Percentiles rank a stretch among this genome's conserved stretches.
phyloP scores from a whole-genome alignment of 1,284 basidiomycete genomes.

The Meripilus lineatus region DNA sequence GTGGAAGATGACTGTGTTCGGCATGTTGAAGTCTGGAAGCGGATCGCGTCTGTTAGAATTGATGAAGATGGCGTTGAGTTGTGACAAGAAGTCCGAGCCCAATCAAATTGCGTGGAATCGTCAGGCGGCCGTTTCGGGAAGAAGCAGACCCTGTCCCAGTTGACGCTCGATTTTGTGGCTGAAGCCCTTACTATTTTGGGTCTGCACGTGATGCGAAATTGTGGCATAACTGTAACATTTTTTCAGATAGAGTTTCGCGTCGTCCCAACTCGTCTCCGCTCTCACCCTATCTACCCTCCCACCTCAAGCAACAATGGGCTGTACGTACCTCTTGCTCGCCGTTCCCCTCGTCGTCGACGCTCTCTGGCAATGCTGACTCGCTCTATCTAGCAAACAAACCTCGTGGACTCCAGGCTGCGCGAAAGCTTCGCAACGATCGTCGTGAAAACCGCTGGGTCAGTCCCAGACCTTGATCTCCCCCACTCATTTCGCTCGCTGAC shows the following conservation, averaged over 20 bases:
- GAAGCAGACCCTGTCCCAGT: neutral
- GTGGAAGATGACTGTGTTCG: too few relatives aligned
- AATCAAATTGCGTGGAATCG: too few relatives aligned
- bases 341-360: slow-evolving; percentile 12
- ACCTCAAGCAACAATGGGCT: slow-evolving; percentile 73
- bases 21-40: too few relatives aligned
- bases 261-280: slow-evolving; percentile 22
- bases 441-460: slow-evolving; percentile 96
- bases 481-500: slow-evolving; percentile 1
- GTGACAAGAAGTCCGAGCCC: too few relatives aligned
- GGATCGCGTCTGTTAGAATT: too few relatives aligned
- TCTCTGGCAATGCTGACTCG: slow-evolving; percentile 16
- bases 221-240: slow-evolving; percentile 26
- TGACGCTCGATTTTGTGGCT: neutral
- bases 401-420: slow-evolving; percentile 98
- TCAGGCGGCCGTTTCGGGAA: neutral
- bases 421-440: slow-evolving; percentile 94
- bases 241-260: slow-evolving; percentile 24
- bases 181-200: neutral
- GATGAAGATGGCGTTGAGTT: too few relatives aligned
- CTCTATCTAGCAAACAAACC: slow-evolving; percentile 82
- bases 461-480: slow-evolving; percentile 15
- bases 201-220: slow-evolving; percentile 13
- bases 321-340: slow-evolving; percentile 52
- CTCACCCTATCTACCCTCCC: slow-evolving; percentile 21